phyloP scores from a whole-genome alignment of 139 green algal species.

The Coelastrella sp. region DNA sequence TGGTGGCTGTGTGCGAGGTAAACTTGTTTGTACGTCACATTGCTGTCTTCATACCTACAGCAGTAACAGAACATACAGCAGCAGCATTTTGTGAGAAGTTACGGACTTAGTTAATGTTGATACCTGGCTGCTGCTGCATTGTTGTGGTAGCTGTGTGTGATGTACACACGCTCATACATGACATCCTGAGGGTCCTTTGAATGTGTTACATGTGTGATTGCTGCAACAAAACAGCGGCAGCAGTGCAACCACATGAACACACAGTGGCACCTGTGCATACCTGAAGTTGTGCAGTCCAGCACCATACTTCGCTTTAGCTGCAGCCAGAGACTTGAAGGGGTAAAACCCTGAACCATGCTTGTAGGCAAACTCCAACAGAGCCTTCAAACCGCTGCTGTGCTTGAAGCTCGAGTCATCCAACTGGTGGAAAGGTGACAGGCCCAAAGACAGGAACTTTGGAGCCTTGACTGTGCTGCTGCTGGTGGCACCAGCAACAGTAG shows the following conservation, averaged over 20 bases:
- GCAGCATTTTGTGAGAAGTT: not conserved
- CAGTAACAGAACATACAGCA: not conserved
- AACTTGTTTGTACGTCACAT: not conserved
- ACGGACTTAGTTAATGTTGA: not conserved
- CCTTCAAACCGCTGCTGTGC: not conserved
- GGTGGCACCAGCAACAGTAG: not conserved
- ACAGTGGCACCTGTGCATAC: not conserved
- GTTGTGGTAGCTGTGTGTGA: no score
- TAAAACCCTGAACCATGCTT: constrained; percentile 24
- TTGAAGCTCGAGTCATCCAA: constrained; percentile 10
- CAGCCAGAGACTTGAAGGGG: constrained; percentile 35
- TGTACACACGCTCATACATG: no score
- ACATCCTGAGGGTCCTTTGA: no score
- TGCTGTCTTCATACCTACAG: constrained; percentile 26
- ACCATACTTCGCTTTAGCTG: constrained; percentile 42
- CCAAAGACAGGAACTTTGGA: constrained; percentile 16
- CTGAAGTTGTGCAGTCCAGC: constrained; percentile 22
- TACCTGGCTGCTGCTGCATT: not conserved
- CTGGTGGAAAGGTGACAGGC: constrained; percentile 29
- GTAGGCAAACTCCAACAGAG: not conserved
- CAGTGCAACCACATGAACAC: not conserved
- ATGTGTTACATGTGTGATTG: not conserved
- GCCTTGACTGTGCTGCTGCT: not conserved
- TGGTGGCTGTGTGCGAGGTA: constrained; percentile 10
- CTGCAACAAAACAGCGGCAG: not conserved